phyloP scores from a whole-genome alignment of 768 basidiomycete species.

The Termitomyces sp. region DNA sequence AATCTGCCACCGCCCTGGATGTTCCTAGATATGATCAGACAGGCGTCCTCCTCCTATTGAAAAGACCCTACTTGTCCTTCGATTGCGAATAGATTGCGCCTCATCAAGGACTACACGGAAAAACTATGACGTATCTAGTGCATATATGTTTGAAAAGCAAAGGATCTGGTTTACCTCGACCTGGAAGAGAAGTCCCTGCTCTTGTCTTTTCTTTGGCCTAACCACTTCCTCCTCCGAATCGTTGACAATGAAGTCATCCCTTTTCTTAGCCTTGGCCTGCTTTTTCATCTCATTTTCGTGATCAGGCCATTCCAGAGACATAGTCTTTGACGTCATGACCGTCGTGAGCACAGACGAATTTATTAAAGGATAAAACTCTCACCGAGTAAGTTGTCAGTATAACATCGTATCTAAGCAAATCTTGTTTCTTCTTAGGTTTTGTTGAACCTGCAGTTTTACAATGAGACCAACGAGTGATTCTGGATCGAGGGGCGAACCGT shows the following conservation, averaged over 20 bases:
- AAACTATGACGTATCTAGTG: conserved; percentile 27
- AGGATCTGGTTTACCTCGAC: conserved; percentile 31
- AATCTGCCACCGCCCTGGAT: conserved; percentile 49
- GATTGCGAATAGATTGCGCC: conserved; percentile 50
- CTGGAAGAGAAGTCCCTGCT: conserved; percentile 44
- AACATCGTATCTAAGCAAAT: conserved; percentile 55
- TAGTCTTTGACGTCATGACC: conserved; percentile 33
- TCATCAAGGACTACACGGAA: conserved; percentile 53
- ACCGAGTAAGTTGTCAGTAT: conserved; percentile 55
- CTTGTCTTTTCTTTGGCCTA: conserved; percentile 23
- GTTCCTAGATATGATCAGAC: conserved; percentile 28
- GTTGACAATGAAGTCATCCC: conserved; percentile 27
- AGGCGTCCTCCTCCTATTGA: background rate
- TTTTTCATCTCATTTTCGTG: conserved; percentile 41
- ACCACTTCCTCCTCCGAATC: conserved; percentile 32
- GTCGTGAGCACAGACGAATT: background rate
- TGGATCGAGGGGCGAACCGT: conserved; percentile 31
- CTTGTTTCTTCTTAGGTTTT: conserved; percentile 39
- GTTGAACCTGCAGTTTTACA: conserved; percentile 29
- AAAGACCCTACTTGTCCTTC: conserved; percentile 35
- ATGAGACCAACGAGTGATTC: background rate
- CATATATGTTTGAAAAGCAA: background rate
- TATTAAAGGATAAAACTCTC: conserved; percentile 6
- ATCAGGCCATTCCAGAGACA: conserved; percentile 57
- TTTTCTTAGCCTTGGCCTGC: conserved; percentile 23